Base-by-base conservation (phyloP, 1,284 basidiomycete species). In the Takashimella tepidaria region DNA sequence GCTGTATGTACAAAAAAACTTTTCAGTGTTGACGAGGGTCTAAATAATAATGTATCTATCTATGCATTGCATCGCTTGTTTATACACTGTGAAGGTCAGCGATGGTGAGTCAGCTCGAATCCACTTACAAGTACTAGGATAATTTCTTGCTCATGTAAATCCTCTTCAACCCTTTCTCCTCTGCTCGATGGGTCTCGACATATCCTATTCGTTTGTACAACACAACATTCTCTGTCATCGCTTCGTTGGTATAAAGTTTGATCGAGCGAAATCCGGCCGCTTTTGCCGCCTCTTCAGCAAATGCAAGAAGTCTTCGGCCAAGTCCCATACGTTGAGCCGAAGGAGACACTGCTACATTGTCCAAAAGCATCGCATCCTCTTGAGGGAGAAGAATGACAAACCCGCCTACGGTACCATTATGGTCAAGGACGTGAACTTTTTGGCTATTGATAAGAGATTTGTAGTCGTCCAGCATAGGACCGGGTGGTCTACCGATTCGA, bases 1-100 rank as follows among this genome's bases (percentile, higher is more conserved):
- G 59, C 47, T 64, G 12, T 75, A 71, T 59, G 54, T 69, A 41
- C 69, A 76, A 55, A 61, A 65, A 10, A 59, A 63, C 55, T 74
- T 37, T 37, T 37, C 31, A 8, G 16, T 37, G 10, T 8, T 37
- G 31, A 37, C 31, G 8, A 37, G 31, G 16, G 31, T 37, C 31
- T 37, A 37, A 37, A 8, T 16, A 37, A 8, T 16, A n/a, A n/a
- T n/a, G n/a, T n/a, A 37, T 37, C 10, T 37, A 37, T 37, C 16
- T 16, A 37, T 37, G 31, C 31, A 37, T 37, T 37, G 31, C 31
- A 37, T 37, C 16, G 10, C 31, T 8, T 37, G 8, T 37, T 16
- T 37, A 16, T 16, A 16, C 16, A 37, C 31, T 37, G 8, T 16
- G 31, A 37, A 8, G 31, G 31, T 37, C 31, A 37, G 31, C 31